A percentile compares a stretch with the other conserved stretches of the same genome.
These are phyloP conservation scores for Solanum sparsipilum DNA, from an alignment of 257 asterid species.

Conservation along the genomic window DNA sequence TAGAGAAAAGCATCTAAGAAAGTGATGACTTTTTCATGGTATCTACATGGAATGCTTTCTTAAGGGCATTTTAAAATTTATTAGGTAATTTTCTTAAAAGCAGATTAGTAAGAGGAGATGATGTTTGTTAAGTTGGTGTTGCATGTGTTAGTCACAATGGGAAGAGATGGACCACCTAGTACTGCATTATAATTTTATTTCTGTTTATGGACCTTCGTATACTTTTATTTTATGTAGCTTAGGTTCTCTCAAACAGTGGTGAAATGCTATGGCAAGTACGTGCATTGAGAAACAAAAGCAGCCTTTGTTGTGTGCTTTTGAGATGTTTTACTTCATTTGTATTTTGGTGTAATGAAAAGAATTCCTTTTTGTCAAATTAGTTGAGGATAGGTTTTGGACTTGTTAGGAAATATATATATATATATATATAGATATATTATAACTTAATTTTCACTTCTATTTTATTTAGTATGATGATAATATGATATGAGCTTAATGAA, in stretches of 20 bases:
- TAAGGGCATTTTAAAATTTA: not conserved
- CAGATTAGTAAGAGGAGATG: not conserved
- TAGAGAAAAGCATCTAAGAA: not conserved
- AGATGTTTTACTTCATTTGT: not conserved
- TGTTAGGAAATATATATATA: not conserved
- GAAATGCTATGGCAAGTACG: not conserved
- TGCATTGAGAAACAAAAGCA: not conserved
- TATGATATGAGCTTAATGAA: not conserved
- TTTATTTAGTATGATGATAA: not conserved
- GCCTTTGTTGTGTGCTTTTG: not conserved
- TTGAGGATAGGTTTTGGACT: not conserved
- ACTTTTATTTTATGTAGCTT: not conserved
- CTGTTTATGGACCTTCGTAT: not conserved
- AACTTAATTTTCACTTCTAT: not conserved
- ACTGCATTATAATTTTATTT: not conserved
- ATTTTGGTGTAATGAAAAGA: not conserved
- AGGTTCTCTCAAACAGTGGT: not conserved
- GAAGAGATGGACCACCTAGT: not conserved
- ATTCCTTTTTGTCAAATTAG: not conserved
- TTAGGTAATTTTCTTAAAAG: not conserved
- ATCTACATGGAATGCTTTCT: not conserved
- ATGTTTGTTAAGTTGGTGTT: not conserved
- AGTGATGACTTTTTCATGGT: not conserved
- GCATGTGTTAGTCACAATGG: not conserved
- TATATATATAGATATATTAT: not conserved